These are phyloP conservation scores for Psilocybe cubensis DNA, from an alignment of 768 basidiomycete genomes.

Conservation along the genomic window DNA sequence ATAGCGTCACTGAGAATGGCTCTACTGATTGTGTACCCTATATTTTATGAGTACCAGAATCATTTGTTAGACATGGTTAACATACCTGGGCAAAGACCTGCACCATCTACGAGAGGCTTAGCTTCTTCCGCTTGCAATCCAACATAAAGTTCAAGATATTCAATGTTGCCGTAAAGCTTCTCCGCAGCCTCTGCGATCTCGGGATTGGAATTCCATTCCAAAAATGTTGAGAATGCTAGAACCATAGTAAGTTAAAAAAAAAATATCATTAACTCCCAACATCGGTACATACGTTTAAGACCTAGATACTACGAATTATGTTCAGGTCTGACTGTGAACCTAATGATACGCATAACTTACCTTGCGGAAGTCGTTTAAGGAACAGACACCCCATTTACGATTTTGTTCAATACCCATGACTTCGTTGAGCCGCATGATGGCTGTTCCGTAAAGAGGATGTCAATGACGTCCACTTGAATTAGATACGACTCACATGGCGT, in stretches of 20 bases:
- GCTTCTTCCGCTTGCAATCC: slow-evolving; percentile 80
- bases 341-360: too few relatives aligned
- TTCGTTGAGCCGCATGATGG: slow-evolving; percentile 76
- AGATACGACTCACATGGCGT: slow-evolving; percentile 52
- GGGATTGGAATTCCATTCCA: slow-evolving; percentile 81
- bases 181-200: slow-evolving; percentile 74
- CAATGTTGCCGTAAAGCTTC: slow-evolving; percentile 75
- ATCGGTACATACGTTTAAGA: slow-evolving; percentile 58
- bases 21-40: slow-evolving; percentile 81
- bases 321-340: neutral
- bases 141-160: slow-evolving; percentile 80
- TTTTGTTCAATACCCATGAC: slow-evolving; percentile 84
- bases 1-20: slow-evolving; percentile 88
- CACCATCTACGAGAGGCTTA: slow-evolving; percentile 76
- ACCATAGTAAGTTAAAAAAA: neutral
- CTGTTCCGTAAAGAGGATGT: slow-evolving; percentile 23
- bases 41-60: neutral
- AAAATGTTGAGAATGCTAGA: slow-evolving; percentile 69
- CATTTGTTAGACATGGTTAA: neutral
- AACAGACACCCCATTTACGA: slow-evolving; percentile 80
- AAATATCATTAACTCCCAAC: neutral
- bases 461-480: neutral
- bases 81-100: slow-evolving; percentile 82
- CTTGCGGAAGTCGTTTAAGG: slow-evolving; percentile 83
- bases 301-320: slow-evolving; percentile 60